phyloP scores from a whole-genome alignment of 2,329 filamentous ascomycete species.

The Clathrospora elynae region DNA sequence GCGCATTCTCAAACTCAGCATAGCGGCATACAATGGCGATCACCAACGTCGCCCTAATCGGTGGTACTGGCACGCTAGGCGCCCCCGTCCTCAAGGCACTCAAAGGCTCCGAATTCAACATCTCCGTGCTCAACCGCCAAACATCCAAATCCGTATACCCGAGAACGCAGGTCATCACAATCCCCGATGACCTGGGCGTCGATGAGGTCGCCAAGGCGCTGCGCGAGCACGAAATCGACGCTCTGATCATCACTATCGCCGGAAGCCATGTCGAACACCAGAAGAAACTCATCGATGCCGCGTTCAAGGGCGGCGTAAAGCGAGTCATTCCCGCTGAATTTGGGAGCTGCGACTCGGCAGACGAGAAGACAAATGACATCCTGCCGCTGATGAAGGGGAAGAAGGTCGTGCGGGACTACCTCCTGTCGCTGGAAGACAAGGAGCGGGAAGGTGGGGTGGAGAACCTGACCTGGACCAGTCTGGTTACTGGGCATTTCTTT shows the following conservation, averaged over 20 bases:
- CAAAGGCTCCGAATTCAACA: constrained; percentile 38
- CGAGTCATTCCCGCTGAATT: constrained; percentile 68
- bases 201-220: constrained; percentile 45
- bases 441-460: constrained; percentile 41
- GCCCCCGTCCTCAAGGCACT: constrained; percentile 42
- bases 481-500: constrained; percentile 66
- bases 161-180: constrained; percentile 51
- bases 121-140: constrained; percentile 42
- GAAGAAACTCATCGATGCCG: constrained; percentile 62
- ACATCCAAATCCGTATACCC: constrained; percentile 49
- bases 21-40: constrained; percentile 28
- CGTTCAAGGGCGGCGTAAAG: constrained; percentile 62
- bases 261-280: constrained; percentile 55
- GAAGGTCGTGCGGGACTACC: constrained; percentile 42
- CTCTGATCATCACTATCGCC: constrained; percentile 58
- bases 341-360: constrained; percentile 52
- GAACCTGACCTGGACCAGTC: constrained; percentile 63
- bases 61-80: constrained; percentile 46
- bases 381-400: constrained; percentile 63
- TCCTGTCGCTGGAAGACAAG: constrained; percentile 56
- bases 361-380: constrained; percentile 47
- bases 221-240: constrained; percentile 52
- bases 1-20: no score
- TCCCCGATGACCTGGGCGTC: constrained; percentile 46
- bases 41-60: constrained; percentile 51